Evolutionary conservation across 768 basidiomycete genomes (phyloP).

Genomic region (Holtermanniella nyarrowii): DNA sequence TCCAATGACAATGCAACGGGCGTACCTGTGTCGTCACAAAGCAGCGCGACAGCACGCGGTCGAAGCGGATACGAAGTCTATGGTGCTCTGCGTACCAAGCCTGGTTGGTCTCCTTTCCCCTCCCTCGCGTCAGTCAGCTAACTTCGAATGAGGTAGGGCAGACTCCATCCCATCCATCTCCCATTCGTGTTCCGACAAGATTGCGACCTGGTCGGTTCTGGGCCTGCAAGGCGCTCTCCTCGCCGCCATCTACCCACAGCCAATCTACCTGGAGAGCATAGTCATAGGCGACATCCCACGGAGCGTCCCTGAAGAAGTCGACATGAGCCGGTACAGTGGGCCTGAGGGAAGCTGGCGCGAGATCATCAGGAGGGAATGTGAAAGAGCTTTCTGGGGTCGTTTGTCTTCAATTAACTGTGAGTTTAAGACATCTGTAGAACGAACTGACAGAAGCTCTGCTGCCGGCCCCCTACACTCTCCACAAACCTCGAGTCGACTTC

Average conservation of each 20-base stretch:
- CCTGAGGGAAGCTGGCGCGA: conserved; percentile 16
- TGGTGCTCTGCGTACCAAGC: conserved; percentile 81
- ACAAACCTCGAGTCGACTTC: conserved; percentile 51
- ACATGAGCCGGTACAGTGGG: neutral
- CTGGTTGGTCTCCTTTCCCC: conserved; percentile 45
- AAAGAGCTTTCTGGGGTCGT: conserved; percentile 56
- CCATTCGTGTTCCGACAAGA: conserved; percentile 94
- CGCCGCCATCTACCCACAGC: conserved; percentile 46
- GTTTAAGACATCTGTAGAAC: conserved; percentile 2
- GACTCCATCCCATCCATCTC: conserved; percentile 72
- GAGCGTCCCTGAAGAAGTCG: conserved; percentile 27
- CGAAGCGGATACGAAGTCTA: conserved; percentile 65
- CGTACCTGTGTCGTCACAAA: neutral
- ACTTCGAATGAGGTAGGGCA: conserved; percentile 57
- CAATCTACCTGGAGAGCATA: conserved; percentile 57
- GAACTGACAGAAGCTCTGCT: conserved; percentile 31
- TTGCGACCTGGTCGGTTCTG: conserved; percentile 71
- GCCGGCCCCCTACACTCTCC: conserved; percentile 47
- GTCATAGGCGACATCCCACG: conserved; percentile 62
- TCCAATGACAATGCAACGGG: conserved; percentile 6
- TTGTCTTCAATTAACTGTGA: conserved; percentile 1
- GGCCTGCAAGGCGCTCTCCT: conserved; percentile 79
- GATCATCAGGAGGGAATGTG: conserved; percentile 53
- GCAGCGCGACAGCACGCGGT: conserved; percentile 48
- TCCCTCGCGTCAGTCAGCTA: neutral